Evolutionary conservation across 192 early-diverging fungal species (phyloP), one percentile per base, ranked within the genome.

Genomic region (Chytriomyces confervae): DNA sequence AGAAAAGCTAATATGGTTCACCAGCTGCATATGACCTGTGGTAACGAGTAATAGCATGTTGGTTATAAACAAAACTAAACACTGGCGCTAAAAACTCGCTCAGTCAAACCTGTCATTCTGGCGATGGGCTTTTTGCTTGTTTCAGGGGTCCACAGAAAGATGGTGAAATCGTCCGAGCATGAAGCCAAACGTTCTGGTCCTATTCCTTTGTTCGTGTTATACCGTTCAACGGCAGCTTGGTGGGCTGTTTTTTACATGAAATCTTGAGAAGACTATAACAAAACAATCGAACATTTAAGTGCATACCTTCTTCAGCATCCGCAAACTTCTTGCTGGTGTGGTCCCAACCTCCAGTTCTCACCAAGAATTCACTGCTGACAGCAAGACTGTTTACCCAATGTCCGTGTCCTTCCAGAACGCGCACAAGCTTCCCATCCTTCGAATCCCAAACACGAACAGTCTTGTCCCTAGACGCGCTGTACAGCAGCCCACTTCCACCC

Each of bases 351-450:
- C 96, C 97, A 13, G 94, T 97, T 57, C 97, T 90, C 66, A 96
- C 82, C 9, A 94, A 89, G 83, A 91, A 94, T 71, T 99, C 97
- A 13, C 95, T 97, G 79, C 91, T 94, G 7, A 98, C 81, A 3
- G 97, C 94, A 74, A 99, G 79, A 24, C 94, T 94, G 75, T 97
- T 99, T 16, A 99, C 94, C 97, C 95, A 97, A 82, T 98, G 97
- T 13, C 93, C 97, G 81, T 98, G 96, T 62, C 97, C 97, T 43
- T 91, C 85, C 50, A 98, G 84, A 4, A 91, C 92, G 76, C 92
- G 93, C 24, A 95, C 87, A 2, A 98, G 84, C 45, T 90, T 94
- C 53, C 97, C 97, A 71, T 81, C 74, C 45, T 61, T 69, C 7
- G 90, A 79, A 78, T 95, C 90, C 96, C 97, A 99, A 29, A 98